Base-by-base conservation (phyloP, 2,329 filamentous ascomycete genomes). In the Apiospora kogelbergensis region DNA sequence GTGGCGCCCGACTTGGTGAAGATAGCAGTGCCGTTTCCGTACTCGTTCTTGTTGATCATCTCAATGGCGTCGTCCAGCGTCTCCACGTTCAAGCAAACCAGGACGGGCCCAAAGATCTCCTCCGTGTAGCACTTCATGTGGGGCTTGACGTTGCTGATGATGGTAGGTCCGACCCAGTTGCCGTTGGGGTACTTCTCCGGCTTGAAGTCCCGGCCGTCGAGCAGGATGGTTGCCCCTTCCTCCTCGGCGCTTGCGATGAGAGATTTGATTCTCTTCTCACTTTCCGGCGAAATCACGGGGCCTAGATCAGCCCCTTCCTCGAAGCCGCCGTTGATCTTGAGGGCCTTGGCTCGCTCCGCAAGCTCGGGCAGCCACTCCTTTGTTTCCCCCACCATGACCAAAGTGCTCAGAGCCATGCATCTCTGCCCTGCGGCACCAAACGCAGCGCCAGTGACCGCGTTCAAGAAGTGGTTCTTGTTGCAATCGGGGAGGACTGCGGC, bases 401-500 rank as follows among this genome's bases (percentile, higher is more conserved):
- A 84, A 1, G 93, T 94, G 78, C 91, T 94, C 69, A 96, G 84
- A 45, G 93, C 93, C 93, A 96, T 96, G 82, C 93, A 96, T 71
- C 93, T 86, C 84, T 96, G 93, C 45, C 93, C 93, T 30, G 93
- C 93, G 72, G 93, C 93, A 72, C 93, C 93, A 74, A 96, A 96
- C 26, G 93, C 93, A 42, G 93, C 93, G 72, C 93, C 93, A 5
- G 93, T 88, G 72, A 96, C 93, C 57, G 92, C 91, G 82, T 95
- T 96, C 76, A 96, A 83, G 73, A 94, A 93, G 76, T 95, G 92
- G 84, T 96, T 95, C 88, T 94, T 95, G 85, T 96, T 95, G 84
- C 90, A 92, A 84, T 96, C 93, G 22, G 93, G 93, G 71, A 95
- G 87, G 40, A 96, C 90, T 67, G 92, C 91, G 37, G 93, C 93